Conservation (phyloP, 306 rosid genomes). For the Glycine tomentella region DNA sequence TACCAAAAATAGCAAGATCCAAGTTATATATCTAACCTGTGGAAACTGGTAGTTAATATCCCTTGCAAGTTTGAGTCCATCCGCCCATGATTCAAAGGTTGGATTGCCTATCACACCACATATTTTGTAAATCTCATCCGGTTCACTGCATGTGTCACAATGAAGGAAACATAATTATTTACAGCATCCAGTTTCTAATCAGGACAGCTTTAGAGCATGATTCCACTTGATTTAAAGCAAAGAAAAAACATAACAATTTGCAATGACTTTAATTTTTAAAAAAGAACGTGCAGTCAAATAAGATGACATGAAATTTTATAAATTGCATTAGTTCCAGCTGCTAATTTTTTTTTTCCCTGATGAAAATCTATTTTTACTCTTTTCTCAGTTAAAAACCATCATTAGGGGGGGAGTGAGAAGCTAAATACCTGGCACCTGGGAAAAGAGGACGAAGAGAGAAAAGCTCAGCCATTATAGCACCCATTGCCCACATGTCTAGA, state of each 20-base stretch:
- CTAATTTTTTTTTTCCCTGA: not conserved
- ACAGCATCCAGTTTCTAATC: slow-evolving; percentile 21
- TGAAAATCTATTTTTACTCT: not conserved
- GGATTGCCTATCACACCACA: slow-evolving; percentile 94
- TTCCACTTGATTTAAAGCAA: slow-evolving; percentile 1
- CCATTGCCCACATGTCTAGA: slow-evolving; percentile 99
- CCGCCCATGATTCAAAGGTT: slow-evolving; percentile 81
- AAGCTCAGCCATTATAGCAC: slow-evolving; percentile 98
- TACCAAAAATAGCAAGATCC: slow-evolving; percentile 22
- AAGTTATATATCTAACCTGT: slow-evolving; percentile 60
- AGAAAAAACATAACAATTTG: slow-evolving; percentile 2
- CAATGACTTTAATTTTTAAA: not conserved
- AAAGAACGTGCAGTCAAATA: not conserved
- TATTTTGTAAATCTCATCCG: slow-evolving; percentile 91
- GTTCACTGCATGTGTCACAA: slow-evolving; percentile 66
- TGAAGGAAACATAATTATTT: slow-evolving; percentile 18
- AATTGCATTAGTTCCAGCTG: not conserved
- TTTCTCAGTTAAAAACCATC: not conserved
- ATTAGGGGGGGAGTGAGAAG: not conserved
- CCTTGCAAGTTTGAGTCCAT: slow-evolving; percentile 86
- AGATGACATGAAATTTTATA: not conserved
- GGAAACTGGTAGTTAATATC: slow-evolving; percentile 91
- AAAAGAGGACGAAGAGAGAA: slow-evolving; percentile 92
- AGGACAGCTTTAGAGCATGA: not conserved
- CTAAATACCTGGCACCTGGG: slow-evolving; percentile 81